Evolutionary conservation across 305 asterid species (phyloP), one percentile per base, ranked within the genome.

Genomic region (Fraxinus sp.): DNA sequence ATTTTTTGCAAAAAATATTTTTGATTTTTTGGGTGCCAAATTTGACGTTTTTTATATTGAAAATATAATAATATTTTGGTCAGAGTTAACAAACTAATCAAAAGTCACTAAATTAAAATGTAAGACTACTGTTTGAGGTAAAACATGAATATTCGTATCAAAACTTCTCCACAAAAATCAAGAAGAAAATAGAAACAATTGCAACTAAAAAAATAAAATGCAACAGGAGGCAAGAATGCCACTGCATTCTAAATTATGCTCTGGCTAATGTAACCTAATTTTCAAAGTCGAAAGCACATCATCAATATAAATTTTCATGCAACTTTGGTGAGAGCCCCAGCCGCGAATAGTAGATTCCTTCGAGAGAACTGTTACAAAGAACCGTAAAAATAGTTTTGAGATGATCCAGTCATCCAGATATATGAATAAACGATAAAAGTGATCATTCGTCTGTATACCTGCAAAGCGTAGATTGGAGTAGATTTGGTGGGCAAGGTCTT

Each of bases 271-370:
- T 70, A 28, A 30, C 41, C 39, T 30, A 70, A 70, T 70, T 9
- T 70, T 16, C 39, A 16, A 11, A 28, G 36, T 26, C 39, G 8
- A 68, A 11, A 32, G 22, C 22, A 11, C n/a, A 70, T 70, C 39
- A 4, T 70, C 75, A 30, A 30, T 14, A 4, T 30, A 70, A 70
- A 11, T 30, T 74, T 52, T 85, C 57, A 82, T 44, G 82, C 78
- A 85, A 66, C 77, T 81, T 84, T 91, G 39, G 97, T 90, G 85
- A 95, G 95, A 68, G 93, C 98, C 28, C 98, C 98, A 49, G 99
- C 97, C 74, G 94, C 98, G 81, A 95, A 95, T 68, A 95, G 82
- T 86, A 96, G 98, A 88, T 96, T 96, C 84, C 99, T 91, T 55
- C 98, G 90, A 3, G 99, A 94, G 80, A 96, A 96, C 98, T 95